Evolutionary conservation across 179 eudicot species (phyloP), one percentile per base, ranked within the genome.

Genomic region (Beta macrorhiza): DNA sequence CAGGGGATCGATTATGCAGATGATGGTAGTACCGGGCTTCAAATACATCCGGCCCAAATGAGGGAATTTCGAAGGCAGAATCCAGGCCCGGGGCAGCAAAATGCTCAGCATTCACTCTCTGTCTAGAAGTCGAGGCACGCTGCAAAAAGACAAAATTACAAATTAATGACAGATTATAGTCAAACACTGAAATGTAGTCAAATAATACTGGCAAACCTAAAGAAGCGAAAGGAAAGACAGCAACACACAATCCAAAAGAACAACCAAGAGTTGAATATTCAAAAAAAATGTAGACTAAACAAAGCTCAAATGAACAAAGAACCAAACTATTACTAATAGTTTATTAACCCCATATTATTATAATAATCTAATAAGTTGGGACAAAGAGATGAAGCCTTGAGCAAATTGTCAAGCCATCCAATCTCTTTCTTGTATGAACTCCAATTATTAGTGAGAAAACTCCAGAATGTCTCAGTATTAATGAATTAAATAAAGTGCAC

Each of bases 1-100:
- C 95, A 5, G 93, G 94, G 76, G 91, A 87, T 75, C 84, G 91
- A 86, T 91, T 91, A 67, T 94, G 89, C 77, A 89, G 77, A 86
- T 91, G 97, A 75, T 88, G 95, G 83, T 90, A 90, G 84, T 88
- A 89, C 74, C 95, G 91, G 80, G 92, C 88, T 83, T 89, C 91
- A 77, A 89, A 88, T 44, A 89, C 85, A 83, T 92, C 94, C 11
- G 87, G 76, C 69, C 93, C 91, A 37, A 89, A 80, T 75, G 83
- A 86, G 56, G 90, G 77, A 70, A 76, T 49, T 80, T 89, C 95
- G 65, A 85, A 81, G 75, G 83, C 83, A 75, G 87, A 77, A 17
- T 92, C 97, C 29, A 86, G 62, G 79, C 90, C 96, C 64, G 87
- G 77, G 69, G 82, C 87, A 55, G 88, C 83, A 62, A 82, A 83